Base-by-base conservation (phyloP, 2,329 filamentous ascomycete species). In the Ceratocystis destructans region DNA sequence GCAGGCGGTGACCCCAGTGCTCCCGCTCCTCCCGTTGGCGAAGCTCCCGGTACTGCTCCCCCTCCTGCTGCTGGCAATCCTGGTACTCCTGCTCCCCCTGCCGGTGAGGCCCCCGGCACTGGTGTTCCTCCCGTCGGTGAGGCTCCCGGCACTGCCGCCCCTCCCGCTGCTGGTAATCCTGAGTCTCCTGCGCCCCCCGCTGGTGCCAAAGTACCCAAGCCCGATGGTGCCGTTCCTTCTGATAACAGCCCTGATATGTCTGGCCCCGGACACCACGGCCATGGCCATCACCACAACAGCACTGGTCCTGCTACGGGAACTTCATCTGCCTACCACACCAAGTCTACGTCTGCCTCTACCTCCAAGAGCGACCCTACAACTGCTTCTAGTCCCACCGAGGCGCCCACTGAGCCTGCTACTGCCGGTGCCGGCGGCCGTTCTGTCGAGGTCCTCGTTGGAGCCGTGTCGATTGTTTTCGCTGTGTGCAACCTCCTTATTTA, bases 401-500 rank as follows among this genome's bases (percentile, higher is more conserved):
- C 25, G 1, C 55, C 66, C n/a, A 62, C 44, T 31, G 66, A 64
- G 41, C 48, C 62, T 22, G 22, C 46, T 2, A 64, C 64, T 45
- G 59, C 66, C 22, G 64, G 64, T 46, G 59, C 48, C n/a, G 7
- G 20, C 5, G 15, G 46, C 12, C 28, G 57, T 20, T 62, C 31
- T 12, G 22, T 66, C n/a, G 53, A 65, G 57, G n/a, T 25, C n/a
- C 3, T 61, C 2, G 64, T 61, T 61, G 48, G 41, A 10, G 25
- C 20, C 12, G 31, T 64, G 1, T 62, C 66, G 15, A 28, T 66
- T 8, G 59, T 44, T 2, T 59, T 64, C n/a, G 66, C 66, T 15
- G 4, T 67, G 5, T 67, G 33, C 31, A 65, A 59, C 15, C 33
- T 65, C 28, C 5, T 64, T 7, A 20, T 61, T n/a, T 64, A 64